Conservation (phyloP, 2,329 filamentous ascomycete species). For the Pyrenochaeta sp. region DNA sequence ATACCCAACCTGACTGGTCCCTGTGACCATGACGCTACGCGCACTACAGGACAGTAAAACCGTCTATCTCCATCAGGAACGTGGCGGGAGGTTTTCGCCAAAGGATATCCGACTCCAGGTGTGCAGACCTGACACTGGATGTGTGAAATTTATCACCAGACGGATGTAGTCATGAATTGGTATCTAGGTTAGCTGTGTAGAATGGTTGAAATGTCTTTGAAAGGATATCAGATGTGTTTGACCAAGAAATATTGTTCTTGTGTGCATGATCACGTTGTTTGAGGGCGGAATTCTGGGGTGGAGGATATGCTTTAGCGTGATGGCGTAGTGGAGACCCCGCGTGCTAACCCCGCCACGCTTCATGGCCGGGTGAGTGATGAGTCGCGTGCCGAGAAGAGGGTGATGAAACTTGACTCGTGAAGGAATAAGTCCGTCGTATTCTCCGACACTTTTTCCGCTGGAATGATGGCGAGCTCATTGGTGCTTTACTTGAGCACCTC, state of each 20-base stretch:
- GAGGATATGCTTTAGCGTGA: constrained; percentile 24
- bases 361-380: constrained; percentile 7
- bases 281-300: constrained; percentile 3
- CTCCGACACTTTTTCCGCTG: too few species aligned
- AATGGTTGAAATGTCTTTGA: background rate
- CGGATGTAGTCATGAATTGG: background rate
- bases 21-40: constrained; percentile 25
- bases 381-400: constrained; percentile 3
- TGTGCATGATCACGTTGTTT: constrained; percentile 25
- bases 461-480: too few species aligned
- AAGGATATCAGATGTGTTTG: background rate
- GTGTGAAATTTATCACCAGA: background rate
- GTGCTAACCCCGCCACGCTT: constrained; percentile 17
- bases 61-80: constrained; percentile 4
- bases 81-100: constrained; percentile 31
- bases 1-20: constrained; percentile 25
- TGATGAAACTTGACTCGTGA: constrained; percentile 6
- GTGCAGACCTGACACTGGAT: constrained; percentile 28
- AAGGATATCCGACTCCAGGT: constrained; percentile 34
- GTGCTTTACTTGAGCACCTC: too few species aligned
- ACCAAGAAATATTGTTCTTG: background rate
- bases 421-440: too few species aligned
- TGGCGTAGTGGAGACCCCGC: constrained; percentile 25
- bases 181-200: too few species aligned
- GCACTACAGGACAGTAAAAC: constrained; percentile 9